Conservation (phyloP, 495 filamentous ascomycete species). For the Tuber indicum region DNA sequence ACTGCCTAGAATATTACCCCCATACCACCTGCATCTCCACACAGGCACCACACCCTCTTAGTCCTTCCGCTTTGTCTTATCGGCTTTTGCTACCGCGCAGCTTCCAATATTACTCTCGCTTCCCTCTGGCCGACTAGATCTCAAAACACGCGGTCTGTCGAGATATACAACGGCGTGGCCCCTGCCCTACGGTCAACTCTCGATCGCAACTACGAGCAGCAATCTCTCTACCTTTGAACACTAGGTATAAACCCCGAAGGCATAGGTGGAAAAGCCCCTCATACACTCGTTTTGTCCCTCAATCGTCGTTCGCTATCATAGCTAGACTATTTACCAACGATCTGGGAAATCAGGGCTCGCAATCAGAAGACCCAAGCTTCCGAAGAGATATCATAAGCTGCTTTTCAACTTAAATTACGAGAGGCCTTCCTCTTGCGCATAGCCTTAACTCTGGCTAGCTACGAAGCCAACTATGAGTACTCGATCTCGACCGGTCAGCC, state of each 20-base stretch:
- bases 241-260: slow-evolving; percentile 35
- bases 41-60: slow-evolving; percentile 34
- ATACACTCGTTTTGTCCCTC: slow-evolving; percentile 29
- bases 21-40: slow-evolving; percentile 26
- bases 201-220: slow-evolving; percentile 38
- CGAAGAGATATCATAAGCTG: not conserved
- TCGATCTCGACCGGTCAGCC: slow-evolving; percentile 39
- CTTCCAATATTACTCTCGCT: slow-evolving; percentile 33
- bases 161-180: slow-evolving; percentile 40
- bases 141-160: slow-evolving; percentile 32
- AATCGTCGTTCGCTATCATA: slow-evolving; percentile 18
- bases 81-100: slow-evolving; percentile 20
- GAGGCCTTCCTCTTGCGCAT: slow-evolving; percentile 37
- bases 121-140: slow-evolving; percentile 36
- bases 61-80: slow-evolving; percentile 19
- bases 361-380: slow-evolving; percentile 2
- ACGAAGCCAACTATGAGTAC: slow-evolving; percentile 38
- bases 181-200: slow-evolving; percentile 38
- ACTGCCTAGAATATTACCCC: slow-evolving; percentile 25
- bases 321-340: slow-evolving; percentile 16
- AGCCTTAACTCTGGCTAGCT: slow-evolving; percentile 38
- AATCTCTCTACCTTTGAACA: slow-evolving; percentile 31
- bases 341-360: slow-evolving; percentile 28
- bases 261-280: slow-evolving; percentile 38
- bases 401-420: slow-evolving; percentile 29